phyloP scores from a whole-genome alignment of 768 basidiomycete species.

The Imleria badia region DNA sequence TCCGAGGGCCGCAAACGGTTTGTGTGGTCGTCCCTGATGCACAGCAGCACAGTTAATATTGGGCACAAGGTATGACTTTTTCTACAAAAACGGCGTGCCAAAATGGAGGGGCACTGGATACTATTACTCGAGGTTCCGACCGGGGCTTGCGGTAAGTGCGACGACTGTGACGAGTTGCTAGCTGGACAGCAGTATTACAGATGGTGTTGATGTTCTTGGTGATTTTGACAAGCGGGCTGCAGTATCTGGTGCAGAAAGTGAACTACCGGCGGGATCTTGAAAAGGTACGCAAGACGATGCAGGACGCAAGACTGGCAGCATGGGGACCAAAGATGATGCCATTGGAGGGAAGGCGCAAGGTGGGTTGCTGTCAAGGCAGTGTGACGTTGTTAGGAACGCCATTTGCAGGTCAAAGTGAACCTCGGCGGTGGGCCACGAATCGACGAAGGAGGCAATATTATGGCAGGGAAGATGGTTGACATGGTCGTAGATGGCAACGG shows the following conservation, averaged over 20 bases:
- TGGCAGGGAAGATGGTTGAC: constrained; percentile 59
- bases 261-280: constrained; percentile 73
- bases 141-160: constrained; percentile 72
- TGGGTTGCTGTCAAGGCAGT: constrained; percentile 27
- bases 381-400: constrained; percentile 2
- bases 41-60: neutral
- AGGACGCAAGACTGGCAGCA: constrained; percentile 66
- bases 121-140: constrained; percentile 94
- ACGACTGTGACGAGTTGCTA: neutral
- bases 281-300: constrained; percentile 61
- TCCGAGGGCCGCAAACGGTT: constrained; percentile 74
- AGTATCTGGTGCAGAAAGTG: constrained; percentile 75
- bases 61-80: constrained; percentile 76
- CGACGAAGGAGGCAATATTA: constrained; percentile 57
- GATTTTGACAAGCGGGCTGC: constrained; percentile 74
- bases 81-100: constrained; percentile 97
- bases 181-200: constrained; percentile 37
- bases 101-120: constrained; percentile 96
- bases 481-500: constrained; percentile 77
- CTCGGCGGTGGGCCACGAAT: constrained; percentile 50
- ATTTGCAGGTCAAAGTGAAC: constrained; percentile 66
- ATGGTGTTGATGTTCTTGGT: constrained; percentile 76
- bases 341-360: constrained; percentile 66
- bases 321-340: constrained; percentile 82
- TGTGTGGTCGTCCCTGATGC: constrained; percentile 25